A percentile compares a stretch with the other conserved stretches of the same genome.
These are phyloP conservation scores for Plasmodium inui DNA, from an alignment of 169 alveolate species.

Conservation along the genomic window DNA sequence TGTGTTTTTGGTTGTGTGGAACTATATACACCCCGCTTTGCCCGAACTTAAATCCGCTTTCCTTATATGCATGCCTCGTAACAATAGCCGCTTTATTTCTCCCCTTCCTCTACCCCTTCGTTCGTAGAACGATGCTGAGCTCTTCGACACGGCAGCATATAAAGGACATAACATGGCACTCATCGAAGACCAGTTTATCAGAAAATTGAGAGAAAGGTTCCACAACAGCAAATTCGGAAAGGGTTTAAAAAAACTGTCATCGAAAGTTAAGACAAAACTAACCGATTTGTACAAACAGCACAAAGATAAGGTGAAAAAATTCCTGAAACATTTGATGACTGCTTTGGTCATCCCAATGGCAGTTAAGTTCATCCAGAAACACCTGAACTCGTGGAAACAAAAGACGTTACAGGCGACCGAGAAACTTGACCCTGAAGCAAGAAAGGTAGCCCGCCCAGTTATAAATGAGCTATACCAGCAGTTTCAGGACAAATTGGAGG, in stretches of 20 bases:
- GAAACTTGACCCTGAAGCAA: conserved; percentile 23
- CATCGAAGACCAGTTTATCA: conserved; percentile 45
- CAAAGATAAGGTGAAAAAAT: conserved; percentile 44
- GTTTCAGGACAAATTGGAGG: conserved; percentile 24
- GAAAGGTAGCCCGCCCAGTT: conserved; percentile 46
- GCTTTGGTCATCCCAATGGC: conserved; percentile 54
- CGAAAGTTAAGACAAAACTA: conserved; percentile 24
- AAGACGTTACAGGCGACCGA: conserved; percentile 48
- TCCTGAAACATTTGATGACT: conserved; percentile 12
- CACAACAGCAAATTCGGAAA: conserved; percentile 54
- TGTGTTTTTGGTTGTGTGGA: neutral
- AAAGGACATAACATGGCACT: conserved; percentile 46
- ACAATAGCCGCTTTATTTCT: neutral
- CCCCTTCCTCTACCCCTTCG: neutral
- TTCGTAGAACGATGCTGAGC: conserved; percentile 58
- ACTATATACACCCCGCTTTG: neutral
- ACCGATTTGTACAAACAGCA: conserved; percentile 28
- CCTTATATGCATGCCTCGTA: neutral
- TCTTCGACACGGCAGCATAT: conserved; percentile 36
- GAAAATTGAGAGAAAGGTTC: conserved; percentile 54
- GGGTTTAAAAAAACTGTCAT: conserved; percentile 15
- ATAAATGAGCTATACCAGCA: conserved; percentile 19
- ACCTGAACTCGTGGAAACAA: conserved; percentile 26
- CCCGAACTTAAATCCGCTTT: neutral
- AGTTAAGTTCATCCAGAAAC: conserved; percentile 18